These are phyloP conservation scores for Yamadazyma jaroonii DNA, from an alignment of 1,139 yeast species.

Conservation along the genomic window DNA sequence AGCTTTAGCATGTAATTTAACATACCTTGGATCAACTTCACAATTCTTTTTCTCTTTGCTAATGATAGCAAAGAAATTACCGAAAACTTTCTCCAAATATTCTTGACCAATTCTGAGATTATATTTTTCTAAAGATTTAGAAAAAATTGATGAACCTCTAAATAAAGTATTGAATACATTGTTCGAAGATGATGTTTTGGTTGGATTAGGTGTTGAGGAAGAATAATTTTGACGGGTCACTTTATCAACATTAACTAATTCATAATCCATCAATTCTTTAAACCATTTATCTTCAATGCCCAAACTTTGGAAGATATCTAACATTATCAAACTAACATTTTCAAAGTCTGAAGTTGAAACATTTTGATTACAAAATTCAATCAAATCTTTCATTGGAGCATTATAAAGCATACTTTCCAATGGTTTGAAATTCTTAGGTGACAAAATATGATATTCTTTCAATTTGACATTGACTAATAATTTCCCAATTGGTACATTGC, in stretches of 20 bases:
- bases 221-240: constrained; percentile 42
- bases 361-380: constrained; percentile 43
- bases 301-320: constrained; percentile 66
- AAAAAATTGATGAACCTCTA: constrained; percentile 79
- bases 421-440: constrained; percentile 54
- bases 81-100: constrained; percentile 71
- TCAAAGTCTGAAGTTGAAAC: constrained; percentile 51
- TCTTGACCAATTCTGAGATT: constrained; percentile 77
- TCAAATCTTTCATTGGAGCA: constrained; percentile 50
- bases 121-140: constrained; percentile 77
- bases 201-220: constrained; percentile 10
- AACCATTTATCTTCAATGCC: constrained; percentile 70
- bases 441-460: constrained; percentile 57
- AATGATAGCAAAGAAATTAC: constrained; percentile 59
- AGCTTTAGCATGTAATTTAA: constrained; percentile 43
- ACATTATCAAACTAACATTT: constrained; percentile 48
- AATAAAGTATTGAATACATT: constrained; percentile 72
- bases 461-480: constrained; percentile 53
- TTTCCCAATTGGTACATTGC: constrained; percentile 53
- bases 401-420: constrained; percentile 58
- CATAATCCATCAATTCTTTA: constrained; percentile 62
- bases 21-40: constrained; percentile 71
- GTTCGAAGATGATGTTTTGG: constrained; percentile 21
- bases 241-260: constrained; percentile 49
- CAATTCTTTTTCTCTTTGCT: constrained; percentile 52